Conservation (phyloP, 805 yeast species). For the Saccharomyces eubayanus region DNA sequence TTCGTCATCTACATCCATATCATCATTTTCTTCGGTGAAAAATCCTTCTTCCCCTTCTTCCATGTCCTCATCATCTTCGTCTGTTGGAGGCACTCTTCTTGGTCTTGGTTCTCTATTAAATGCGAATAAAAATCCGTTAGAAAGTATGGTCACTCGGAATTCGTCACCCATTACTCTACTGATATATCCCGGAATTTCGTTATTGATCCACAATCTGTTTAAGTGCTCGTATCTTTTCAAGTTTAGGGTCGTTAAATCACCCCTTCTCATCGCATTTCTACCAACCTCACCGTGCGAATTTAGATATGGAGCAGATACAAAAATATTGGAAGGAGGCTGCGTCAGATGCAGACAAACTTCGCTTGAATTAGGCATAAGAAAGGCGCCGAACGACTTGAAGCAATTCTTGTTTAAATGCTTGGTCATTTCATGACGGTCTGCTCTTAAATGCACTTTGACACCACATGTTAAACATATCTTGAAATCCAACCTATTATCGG, state of each 20-base stretch:
- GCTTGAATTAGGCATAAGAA: constrained; percentile 32
- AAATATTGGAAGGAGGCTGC: constrained; percentile 26
- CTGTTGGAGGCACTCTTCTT: constrained; percentile 16
- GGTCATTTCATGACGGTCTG: constrained; percentile 26
- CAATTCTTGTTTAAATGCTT: constrained; percentile 27
- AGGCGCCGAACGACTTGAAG: constrained; percentile 30
- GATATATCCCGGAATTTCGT: constrained; percentile 45
- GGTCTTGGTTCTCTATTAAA: constrained; percentile 22
- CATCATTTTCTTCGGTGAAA: constrained; percentile 14
- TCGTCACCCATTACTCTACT: constrained; percentile 33
- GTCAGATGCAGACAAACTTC: constrained; percentile 29
- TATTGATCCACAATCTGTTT: constrained; percentile 53
- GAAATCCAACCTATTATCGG: constrained; percentile 35
- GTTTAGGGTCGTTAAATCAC: constrained; percentile 47
- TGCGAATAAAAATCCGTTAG: constrained; percentile 21
- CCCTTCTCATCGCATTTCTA: constrained; percentile 43
- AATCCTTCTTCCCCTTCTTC: not conserved
- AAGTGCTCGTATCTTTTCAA: constrained; percentile 46
- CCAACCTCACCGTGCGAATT: constrained; percentile 72
- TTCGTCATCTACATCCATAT: constrained; percentile 15
- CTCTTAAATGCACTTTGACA: constrained; percentile 30
- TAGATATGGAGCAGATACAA: constrained; percentile 58
- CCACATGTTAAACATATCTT: constrained; percentile 42
- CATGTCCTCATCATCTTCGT: constrained; percentile 13
- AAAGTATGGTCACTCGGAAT: constrained; percentile 23